Base-by-base conservation (phyloP, 2,329 filamentous ascomycete genomes). In the Penicillium hordei region DNA sequence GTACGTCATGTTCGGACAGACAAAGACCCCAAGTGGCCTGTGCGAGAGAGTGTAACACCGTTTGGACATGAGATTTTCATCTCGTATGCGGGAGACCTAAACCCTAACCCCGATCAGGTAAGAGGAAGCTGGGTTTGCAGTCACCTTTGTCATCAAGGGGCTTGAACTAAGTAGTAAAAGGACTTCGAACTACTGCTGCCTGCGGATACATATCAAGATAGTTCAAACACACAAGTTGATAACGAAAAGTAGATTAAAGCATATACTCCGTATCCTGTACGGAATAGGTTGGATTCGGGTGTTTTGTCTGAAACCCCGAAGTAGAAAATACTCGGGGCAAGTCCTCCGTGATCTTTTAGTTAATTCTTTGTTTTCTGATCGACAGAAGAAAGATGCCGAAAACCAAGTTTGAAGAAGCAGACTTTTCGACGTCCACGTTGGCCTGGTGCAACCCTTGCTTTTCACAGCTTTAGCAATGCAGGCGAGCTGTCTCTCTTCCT, bases 1-100 rank as follows among this genome's bases (percentile, higher is more conserved):
- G 50, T 61, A 60, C 59, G 59, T 63, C 63, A 63, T 61, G 53
- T 25, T 38, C 44, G 17, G 21, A 38, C 46, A 39, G 25, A 39
- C 39, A 54, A 48, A 58, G 38, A 44, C 23, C 31, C 23, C 19
- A 59, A 15, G 52, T 59, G 59, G 64, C 59, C 64, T 56, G 62
- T 65, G 64, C 62, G 50, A 57, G 12, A 40, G 23, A 15, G 39
- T 27, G 52, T 55, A 42, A 53, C 52, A 56, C 46, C 55, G 55
- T 61, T 64, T 43, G 50, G 25, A 63, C 50, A 55, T 55, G 54
- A 57, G 31, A 46, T 51, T 55, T 57, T 40, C n/a, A 29, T 31
- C 31, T 46, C 36, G 23, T n/a, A 39, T 53, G 49, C 42, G 44
- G 54, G 38, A 38, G 36, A 17, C 19, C 36, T 23, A 43, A 43